A percentile compares a stretch with the other conserved stretches of the same genome.
Evolutionary conservation across 108 stramenopile species (phyloP).

Genomic region (Nitzschia sp.): DNA sequence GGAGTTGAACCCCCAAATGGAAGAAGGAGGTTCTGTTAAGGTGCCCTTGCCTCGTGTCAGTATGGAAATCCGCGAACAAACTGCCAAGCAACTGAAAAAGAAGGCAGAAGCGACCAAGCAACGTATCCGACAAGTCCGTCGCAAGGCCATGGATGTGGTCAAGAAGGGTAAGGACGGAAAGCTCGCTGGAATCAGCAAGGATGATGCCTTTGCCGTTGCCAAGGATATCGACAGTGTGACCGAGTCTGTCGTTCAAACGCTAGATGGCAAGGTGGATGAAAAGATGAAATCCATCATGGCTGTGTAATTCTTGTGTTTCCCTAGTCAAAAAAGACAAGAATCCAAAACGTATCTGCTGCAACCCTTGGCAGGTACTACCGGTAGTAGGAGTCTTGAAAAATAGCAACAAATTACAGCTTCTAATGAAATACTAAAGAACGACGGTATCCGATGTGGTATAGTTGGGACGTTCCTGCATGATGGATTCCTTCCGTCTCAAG

Average conservation of each 20-base stretch:
- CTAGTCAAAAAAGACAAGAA: no score
- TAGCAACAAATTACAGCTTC: no score
- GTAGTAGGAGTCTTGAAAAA: no score
- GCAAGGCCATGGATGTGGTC: conserved; percentile 70
- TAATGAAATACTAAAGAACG: no score
- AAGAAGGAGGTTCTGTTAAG: conserved; percentile 71
- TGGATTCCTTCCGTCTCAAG: no score
- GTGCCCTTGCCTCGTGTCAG: conserved; percentile 78
- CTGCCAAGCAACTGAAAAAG: conserved; percentile 65
- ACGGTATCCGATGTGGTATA: no score
- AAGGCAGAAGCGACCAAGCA: conserved; percentile 64
- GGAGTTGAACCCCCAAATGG: conserved; percentile 77
- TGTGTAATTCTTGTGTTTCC: conserved; percentile 9
- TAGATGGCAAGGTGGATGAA: conserved; percentile 67
- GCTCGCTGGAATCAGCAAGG: conserved; percentile 75
- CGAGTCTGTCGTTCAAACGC: conserved; percentile 56
- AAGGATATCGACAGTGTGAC: conserved; percentile 78
- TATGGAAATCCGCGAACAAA: conserved; percentile 71
- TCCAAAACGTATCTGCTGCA: no score
- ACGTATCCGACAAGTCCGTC: conserved; percentile 70
- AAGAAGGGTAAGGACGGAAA: conserved; percentile 83
- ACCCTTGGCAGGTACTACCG: no score
- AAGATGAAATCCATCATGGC: conserved; percentile 80
- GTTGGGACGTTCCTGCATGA: no score
- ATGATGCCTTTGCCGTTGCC: conserved; percentile 81